Evolutionary conservation across 2,329 filamentous ascomycete genomes (phyloP).

Genomic region (Penicillium freii): DNA sequence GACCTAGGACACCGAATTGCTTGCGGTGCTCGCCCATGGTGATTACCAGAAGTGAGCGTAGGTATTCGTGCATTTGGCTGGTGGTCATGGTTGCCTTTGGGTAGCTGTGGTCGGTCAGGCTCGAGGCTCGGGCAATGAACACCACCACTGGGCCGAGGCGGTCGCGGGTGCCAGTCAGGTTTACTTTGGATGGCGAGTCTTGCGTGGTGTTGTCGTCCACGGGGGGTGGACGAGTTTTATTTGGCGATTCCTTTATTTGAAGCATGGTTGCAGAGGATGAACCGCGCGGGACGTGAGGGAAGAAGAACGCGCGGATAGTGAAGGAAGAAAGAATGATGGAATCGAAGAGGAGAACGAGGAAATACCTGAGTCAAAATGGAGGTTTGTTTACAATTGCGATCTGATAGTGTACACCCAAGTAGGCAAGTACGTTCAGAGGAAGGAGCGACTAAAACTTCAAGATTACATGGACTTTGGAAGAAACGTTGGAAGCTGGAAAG

Average conservation of each 20-base stretch:
- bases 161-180: not conserved
- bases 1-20: not conserved
- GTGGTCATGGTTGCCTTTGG: not conserved
- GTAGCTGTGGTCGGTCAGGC: not conserved
- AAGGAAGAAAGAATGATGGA: not conserved
- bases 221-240: not conserved
- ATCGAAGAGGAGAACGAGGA: not conserved
- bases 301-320: no score
- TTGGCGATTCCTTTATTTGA: not conserved
- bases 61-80: conserved; percentile 2
- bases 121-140: conserved; percentile 4
- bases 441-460: not conserved
- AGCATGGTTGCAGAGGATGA: not conserved
- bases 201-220: not conserved
- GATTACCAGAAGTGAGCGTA: conserved; percentile 1
- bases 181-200: not conserved
- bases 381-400: not conserved
- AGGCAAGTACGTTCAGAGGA: not conserved
- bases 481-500: not conserved
- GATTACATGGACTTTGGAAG: not conserved
- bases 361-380: not conserved
- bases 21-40: conserved; percentile 3
- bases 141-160: not conserved
- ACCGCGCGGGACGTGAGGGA: not conserved
- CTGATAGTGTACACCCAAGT: not conserved